Evolutionary conservation across 75 land plant genomes (phyloP).

Genomic region (Selaginella moellendorffii): DNA sequence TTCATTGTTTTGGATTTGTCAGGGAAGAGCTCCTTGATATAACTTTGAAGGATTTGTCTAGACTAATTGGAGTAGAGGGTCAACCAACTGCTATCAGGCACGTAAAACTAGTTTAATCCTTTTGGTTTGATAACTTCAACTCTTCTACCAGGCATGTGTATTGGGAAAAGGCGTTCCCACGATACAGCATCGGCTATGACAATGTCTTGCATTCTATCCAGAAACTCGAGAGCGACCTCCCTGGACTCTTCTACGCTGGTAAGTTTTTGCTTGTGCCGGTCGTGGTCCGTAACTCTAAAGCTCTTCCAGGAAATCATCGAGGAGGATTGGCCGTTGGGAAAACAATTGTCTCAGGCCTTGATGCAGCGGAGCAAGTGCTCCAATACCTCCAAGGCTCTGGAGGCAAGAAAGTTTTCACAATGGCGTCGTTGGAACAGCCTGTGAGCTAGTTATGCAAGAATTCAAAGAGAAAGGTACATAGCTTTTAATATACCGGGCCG

Average conservation of each 20-base stretch:
- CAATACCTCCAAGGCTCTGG: slow-evolving; percentile 17
- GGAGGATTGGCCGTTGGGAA: slow-evolving; percentile 91
- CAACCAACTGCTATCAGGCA: slow-evolving; percentile 61
- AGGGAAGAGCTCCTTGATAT: slow-evolving; percentile 60
- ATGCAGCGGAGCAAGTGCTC: slow-evolving; percentile 67
- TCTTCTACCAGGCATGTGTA: slow-evolving; percentile 58
- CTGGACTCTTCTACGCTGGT: slow-evolving; percentile 92
- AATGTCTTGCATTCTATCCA: slow-evolving; percentile 46
- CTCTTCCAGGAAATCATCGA: slow-evolving; percentile 66
- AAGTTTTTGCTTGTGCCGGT: background rate
- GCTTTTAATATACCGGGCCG: too few species aligned
- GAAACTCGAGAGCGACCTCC: slow-evolving; percentile 67
- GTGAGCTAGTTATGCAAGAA: too few species aligned
- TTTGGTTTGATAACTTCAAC: too few species aligned
- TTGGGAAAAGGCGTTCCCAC: slow-evolving; percentile 87
- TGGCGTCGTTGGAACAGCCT: slow-evolving; percentile 14
- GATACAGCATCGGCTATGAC: slow-evolving; percentile 57
- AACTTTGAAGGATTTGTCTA: slow-evolving; percentile 50
- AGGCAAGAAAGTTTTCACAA: slow-evolving; percentile 21
- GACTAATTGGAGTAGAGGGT: slow-evolving; percentile 59
- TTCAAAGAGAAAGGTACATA: too few species aligned
- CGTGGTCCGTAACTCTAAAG: background rate
- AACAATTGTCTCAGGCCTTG: slow-evolving; percentile 58
- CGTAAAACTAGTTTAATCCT: too few species aligned
- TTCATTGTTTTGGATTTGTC: slow-evolving; percentile 13